phyloP scores from a whole-genome alignment of 768 basidiomycete species.

The Lactifluus piperatus region DNA sequence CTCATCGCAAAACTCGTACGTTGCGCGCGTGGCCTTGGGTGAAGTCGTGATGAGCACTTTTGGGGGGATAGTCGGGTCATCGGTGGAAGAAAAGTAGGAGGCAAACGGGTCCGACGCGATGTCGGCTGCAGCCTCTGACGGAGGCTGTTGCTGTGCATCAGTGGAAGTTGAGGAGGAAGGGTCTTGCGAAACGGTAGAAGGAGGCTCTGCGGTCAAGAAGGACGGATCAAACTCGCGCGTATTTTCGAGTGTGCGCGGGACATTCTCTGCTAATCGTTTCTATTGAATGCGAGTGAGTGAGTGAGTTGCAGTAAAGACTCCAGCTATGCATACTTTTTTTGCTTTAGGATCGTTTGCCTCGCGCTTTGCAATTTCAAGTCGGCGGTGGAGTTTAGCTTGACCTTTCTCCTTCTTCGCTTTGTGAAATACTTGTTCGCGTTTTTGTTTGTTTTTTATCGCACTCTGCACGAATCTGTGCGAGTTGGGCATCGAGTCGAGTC shows the following conservation, averaged over 20 bases:
- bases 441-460: conserved; percentile 78
- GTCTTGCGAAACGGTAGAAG: conserved; percentile 17
- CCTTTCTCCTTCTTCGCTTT: conserved; percentile 72
- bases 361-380: conserved; percentile 68
- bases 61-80: conserved; percentile 65
- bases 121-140: conserved; percentile 56
- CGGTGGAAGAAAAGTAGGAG: conserved; percentile 59
- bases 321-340: conserved; percentile 56
- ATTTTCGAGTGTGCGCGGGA: conserved; percentile 90
- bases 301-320: too few species aligned
- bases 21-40: conserved; percentile 73
- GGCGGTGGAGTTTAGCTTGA: conserved; percentile 70
- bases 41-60: conserved; percentile 91
- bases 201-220: conserved; percentile 46
- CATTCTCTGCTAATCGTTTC: conserved; percentile 79
- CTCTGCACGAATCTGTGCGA: conserved; percentile 51
- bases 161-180: conserved; percentile 22
- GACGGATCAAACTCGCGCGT: conserved; percentile 78
- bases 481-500: conserved; percentile 38
- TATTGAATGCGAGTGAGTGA: too few species aligned
- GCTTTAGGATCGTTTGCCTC: conserved; percentile 68
- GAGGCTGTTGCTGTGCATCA: conserved; percentile 27
- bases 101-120: conserved; percentile 71
- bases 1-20: conserved; percentile 92
- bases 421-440: conserved; percentile 66